Percentiles rank a stretch among this genome's conserved stretches.
Conservation (phyloP, 768 basidiomycete genomes). For the Tremella mesenterica region DNA sequence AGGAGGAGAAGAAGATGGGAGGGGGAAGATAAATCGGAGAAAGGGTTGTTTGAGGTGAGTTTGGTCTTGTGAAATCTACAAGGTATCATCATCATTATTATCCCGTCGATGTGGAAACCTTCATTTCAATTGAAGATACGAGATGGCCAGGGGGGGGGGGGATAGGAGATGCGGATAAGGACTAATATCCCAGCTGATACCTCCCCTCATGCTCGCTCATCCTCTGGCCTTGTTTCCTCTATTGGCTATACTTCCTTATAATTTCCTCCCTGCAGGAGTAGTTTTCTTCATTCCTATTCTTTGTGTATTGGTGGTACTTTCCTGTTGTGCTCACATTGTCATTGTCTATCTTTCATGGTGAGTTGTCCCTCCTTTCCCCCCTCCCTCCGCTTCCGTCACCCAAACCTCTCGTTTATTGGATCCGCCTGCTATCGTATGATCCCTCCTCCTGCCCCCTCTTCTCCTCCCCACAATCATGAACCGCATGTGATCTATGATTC, state of each 20-base stretch:
- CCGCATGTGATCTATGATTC: background rate
- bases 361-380: too few species aligned
- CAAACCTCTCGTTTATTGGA: too few species aligned
- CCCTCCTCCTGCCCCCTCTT: too few species aligned
- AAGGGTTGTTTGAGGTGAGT: constrained; percentile 29
- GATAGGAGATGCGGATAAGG: background rate
- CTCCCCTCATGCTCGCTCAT: constrained; percentile 38
- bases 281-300: constrained; percentile 40
- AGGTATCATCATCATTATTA: background rate
- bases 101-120: background rate
- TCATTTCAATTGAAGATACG: background rate
- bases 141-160: too few species aligned
- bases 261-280: constrained; percentile 41
- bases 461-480: background rate
- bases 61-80: background rate
- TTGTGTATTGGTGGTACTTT: constrained; percentile 32
- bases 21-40: constrained; percentile 21
- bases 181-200: constrained; percentile 38
- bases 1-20: constrained; percentile 14
- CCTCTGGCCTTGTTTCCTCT: constrained; percentile 39
- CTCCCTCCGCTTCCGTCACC: background rate
- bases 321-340: constrained; percentile 41
- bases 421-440: too few species aligned
- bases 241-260: constrained; percentile 33
- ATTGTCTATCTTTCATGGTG: constrained; percentile 41